Conservation (phyloP, 495 filamentous ascomycete species). For the Tuber microsphaerosporum region DNA sequence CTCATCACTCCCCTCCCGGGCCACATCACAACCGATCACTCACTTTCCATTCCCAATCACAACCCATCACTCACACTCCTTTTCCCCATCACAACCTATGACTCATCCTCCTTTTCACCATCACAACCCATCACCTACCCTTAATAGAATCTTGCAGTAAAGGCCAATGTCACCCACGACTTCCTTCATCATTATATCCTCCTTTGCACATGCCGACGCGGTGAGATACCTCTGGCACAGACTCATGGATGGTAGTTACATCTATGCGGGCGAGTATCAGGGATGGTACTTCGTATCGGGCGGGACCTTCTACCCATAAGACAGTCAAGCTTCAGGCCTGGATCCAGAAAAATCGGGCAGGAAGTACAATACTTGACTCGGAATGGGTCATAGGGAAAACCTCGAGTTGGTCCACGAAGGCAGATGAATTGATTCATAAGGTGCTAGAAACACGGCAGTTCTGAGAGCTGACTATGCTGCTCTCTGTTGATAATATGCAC, state of each 20-base stretch:
- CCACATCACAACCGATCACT: too few species aligned
- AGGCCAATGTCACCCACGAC: conserved; percentile 62
- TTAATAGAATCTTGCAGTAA: conserved; percentile 56
- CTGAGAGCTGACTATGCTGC: not conserved
- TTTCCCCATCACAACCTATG: too few species aligned
- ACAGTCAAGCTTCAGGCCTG: conserved; percentile 61
- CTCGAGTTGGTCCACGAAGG: not conserved
- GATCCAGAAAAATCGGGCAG: conserved; percentile 70
- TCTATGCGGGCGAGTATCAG: conserved; percentile 78
- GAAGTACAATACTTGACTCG: not conserved
- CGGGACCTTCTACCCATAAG: conserved; percentile 86
- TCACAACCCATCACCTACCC: not conserved
- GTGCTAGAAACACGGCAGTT: not conserved
- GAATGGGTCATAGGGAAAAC: not conserved
- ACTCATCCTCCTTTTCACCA: too few species aligned
- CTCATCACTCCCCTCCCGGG: too few species aligned
- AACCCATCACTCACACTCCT: too few species aligned
- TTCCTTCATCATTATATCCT: conserved; percentile 85
- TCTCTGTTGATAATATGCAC: not conserved
- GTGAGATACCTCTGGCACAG: conserved; percentile 87
- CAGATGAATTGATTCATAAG: not conserved
- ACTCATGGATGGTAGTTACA: conserved; percentile 64
- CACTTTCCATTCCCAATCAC: too few species aligned
- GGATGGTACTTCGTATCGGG: conserved; percentile 97
- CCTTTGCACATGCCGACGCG: conserved; percentile 68